A percentile compares a stretch with the other conserved stretches of the same genome.
phyloP scores from a whole-genome alignment of 1,284 basidiomycete genomes.

The Cutaneotrichosporon cyanovorans region DNA sequence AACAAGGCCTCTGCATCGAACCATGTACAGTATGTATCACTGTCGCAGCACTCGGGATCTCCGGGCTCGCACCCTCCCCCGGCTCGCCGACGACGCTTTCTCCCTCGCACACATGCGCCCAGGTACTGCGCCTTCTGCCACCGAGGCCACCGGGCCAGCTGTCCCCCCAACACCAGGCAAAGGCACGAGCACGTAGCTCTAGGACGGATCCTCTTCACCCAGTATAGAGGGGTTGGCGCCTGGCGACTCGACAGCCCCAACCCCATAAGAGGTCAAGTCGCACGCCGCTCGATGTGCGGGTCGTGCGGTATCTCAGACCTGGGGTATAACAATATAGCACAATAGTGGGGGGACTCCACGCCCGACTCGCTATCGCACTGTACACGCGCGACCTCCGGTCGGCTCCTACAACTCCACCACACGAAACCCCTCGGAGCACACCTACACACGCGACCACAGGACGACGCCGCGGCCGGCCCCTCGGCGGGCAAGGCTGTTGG shows the following conservation, averaged over 20 bases:
- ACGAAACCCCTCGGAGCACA: too few relatives aligned
- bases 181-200: constrained; percentile 13
- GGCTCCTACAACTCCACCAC: too few relatives aligned
- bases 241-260: too few relatives aligned
- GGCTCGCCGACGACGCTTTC: constrained; percentile 1
- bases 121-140: neutral
- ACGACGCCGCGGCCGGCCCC: constrained; percentile 4
- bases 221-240: neutral
- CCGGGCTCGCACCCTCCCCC: constrained; percentile 10
- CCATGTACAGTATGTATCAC: too few relatives aligned
- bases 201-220: constrained; percentile 8
- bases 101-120: neutral
- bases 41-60: constrained; percentile 6
- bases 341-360: too few relatives aligned
- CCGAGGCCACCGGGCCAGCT: constrained; percentile 1
- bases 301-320: too few relatives aligned
- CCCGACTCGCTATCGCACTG: too few relatives aligned
- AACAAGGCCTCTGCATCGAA: too few relatives aligned
- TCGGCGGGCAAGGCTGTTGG: neutral
- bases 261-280: neutral
- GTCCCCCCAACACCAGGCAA: neutral
- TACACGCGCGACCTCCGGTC: too few relatives aligned
- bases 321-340: too few relatives aligned
- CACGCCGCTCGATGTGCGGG: neutral
- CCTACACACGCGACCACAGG: neutral